phyloP scores from a whole-genome alignment of 768 basidiomycete species.

The Rhodotorula toruloides region DNA sequence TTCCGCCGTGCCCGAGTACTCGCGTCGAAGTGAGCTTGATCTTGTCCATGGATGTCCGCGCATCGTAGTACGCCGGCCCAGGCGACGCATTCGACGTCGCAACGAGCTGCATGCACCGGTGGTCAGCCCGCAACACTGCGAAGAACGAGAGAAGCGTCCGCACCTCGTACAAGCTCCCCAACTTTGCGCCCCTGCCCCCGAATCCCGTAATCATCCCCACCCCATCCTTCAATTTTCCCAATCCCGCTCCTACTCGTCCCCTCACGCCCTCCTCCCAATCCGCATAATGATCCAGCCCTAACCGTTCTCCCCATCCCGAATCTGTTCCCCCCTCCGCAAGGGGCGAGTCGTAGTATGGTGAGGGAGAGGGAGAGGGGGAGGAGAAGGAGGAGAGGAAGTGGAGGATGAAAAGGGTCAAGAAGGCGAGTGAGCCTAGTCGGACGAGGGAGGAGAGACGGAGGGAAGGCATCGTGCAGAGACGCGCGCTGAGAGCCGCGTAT shows the following conservation, averaged over 20 bases:
- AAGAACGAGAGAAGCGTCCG: neutral
- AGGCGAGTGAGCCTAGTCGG: neutral
- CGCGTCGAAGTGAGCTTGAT: slow-evolving; percentile 39
- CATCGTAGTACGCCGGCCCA: slow-evolving; percentile 35
- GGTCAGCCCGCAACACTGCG: neutral
- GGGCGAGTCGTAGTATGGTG: slow-evolving; percentile 14
- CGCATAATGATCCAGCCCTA: slow-evolving; percentile 37
- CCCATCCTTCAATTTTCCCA: slow-evolving; percentile 21
- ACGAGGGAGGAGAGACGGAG: slow-evolving; percentile 21
- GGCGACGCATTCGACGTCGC: slow-evolving; percentile 31
- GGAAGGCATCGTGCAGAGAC: neutral
- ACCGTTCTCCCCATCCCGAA: slow-evolving; percentile 27
- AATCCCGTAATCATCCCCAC: slow-evolving; percentile 25
- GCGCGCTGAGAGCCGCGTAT: too few relatives aligned
- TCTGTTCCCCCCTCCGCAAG: neutral
- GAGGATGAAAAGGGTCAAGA: slow-evolving; percentile 18
- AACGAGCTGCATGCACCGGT: slow-evolving; percentile 16
- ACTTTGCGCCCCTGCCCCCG: slow-evolving; percentile 12
- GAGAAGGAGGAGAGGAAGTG: slow-evolving; percentile 31
- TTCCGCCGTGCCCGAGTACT: slow-evolving; percentile 30
- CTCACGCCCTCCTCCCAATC: slow-evolving; percentile 33
- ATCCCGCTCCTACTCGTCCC: slow-evolving; percentile 12
- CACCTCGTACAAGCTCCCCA: slow-evolving; percentile 36
- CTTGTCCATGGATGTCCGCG: slow-evolving; percentile 37
- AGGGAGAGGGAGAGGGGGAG: neutral